Evolutionary conservation across 169 alveolate species (phyloP).

Genomic region (Miamiensis avidus): DNA sequence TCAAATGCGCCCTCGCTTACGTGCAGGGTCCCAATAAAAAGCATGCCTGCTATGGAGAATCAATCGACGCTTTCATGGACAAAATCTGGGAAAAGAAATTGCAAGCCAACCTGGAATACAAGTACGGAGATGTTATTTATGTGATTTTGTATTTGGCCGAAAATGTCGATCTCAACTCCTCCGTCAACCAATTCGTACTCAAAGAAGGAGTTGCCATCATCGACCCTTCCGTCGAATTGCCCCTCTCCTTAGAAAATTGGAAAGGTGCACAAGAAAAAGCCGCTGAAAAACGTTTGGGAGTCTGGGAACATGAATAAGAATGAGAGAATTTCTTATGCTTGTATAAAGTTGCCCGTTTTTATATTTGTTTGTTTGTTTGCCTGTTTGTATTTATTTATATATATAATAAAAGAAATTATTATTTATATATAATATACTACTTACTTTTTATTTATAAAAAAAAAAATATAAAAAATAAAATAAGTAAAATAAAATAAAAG

Average conservation of each 20-base stretch:
- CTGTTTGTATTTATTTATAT: too few relatives aligned
- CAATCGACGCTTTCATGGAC: background rate
- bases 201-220: background rate
- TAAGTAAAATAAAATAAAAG: background rate
- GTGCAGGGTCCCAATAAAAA: background rate
- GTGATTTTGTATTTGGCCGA: background rate
- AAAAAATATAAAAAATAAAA: too few relatives aligned
- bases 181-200: too few relatives aligned
- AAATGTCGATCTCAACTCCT: background rate
- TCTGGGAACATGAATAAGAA: background rate
- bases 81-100: background rate
- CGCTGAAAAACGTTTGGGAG: background rate
- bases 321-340: background rate
- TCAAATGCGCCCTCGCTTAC: conserved; percentile 69
- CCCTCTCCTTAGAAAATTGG: background rate
- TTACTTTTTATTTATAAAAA: too few relatives aligned
- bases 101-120: background rate
- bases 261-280: background rate
- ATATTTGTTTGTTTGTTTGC: too few relatives aligned
- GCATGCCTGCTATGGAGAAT: background rate
- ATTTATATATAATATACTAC: too few relatives aligned
- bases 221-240: background rate
- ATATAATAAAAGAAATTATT: too few relatives aligned
- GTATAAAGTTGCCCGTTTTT: background rate
- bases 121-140: background rate